phyloP scores from a whole-genome alignment of 2,329 filamentous ascomycete genomes.

The Botrytis pseudocinerea region DNA sequence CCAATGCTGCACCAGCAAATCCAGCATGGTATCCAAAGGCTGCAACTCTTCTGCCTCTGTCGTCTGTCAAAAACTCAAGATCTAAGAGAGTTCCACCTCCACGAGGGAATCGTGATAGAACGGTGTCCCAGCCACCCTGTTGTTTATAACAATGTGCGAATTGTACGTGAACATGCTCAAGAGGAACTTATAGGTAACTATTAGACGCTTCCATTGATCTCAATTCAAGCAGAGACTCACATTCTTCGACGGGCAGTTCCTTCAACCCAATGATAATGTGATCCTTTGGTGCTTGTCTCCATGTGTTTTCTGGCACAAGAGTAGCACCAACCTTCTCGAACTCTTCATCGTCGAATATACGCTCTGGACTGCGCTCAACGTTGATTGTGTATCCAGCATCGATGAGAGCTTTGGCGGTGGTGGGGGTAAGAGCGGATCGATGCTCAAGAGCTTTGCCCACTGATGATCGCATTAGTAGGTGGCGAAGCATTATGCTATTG shows the following conservation, averaged over 20 bases:
- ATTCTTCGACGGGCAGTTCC: conserved; percentile 72
- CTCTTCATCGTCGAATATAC: conserved; percentile 64
- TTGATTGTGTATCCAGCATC: conserved; percentile 69
- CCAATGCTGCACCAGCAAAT: conserved; percentile 70
- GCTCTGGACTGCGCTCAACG: conserved; percentile 66
- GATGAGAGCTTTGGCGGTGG: conserved; percentile 59
- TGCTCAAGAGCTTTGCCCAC: conserved; percentile 46
- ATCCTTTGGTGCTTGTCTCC: conserved; percentile 66
- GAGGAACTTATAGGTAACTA: conserved; percentile 49
- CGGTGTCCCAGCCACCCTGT: conserved; percentile 76
- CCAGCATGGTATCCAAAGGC: conserved; percentile 67
- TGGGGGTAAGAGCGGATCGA: conserved; percentile 43
- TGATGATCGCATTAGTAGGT: conserved; percentile 36
- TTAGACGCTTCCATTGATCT: conserved; percentile 22
- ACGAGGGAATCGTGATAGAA: conserved; percentile 75
- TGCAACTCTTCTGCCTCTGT: conserved; percentile 68
- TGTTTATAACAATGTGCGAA: conserved; percentile 77
- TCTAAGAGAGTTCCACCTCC: conserved; percentile 79
- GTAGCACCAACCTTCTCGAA: conserved; percentile 63
- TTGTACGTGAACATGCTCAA: conserved; percentile 71
- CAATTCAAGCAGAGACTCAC: conserved; percentile 42
- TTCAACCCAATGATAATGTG: conserved; percentile 76
- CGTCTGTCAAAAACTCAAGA: conserved; percentile 81
- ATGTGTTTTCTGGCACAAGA: conserved; percentile 65
- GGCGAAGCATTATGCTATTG: conserved; percentile 29